Base-by-base conservation (phyloP, 75 land plant species). In the Larix kaempferi region DNA sequence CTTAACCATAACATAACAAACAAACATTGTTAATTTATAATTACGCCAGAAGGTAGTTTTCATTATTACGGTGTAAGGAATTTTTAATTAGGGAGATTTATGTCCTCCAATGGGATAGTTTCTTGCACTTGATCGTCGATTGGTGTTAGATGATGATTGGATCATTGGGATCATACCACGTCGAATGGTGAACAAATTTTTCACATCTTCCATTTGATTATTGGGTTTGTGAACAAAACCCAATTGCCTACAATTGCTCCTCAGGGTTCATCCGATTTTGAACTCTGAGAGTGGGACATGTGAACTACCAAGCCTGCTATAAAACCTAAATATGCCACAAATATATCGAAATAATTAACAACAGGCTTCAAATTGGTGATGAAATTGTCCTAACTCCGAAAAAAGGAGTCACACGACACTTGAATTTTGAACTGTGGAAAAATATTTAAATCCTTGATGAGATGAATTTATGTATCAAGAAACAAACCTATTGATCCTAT, bases 171-270 rank as follows among this genome's bases (percentile, higher is more conserved):
- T n/a, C n/a, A n/a, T n/a, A n/a, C n/a, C n/a, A n/a, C n/a, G n/a
- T n/a, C n/a, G n/a, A n/a, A n/a, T n/a, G n/a, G n/a, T n/a, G n/a
- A n/a, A n/a, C n/a, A n/a, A n/a, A n/a, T n/a, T n/a, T n/a, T n/a
- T n/a, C n/a, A n/a, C n/a, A n/a, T n/a, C n/a, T n/a, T n/a, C n/a
- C n/a, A n/a, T n/a, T n/a, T n/a, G n/a, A n/a, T n/a, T n/a, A n/a
- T n/a, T n/a, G 99, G 96, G 65, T 76, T 89, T 69, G 88, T 78
- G 78, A 93, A 87, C 77, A 95, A 71, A 4, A 88, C 35, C 95
- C 92, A 94, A 5, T 90, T 79, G 12, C 86, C 0, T 44, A 10
- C 0, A 44, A 6, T 6, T 44, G 6, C 49, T 44, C 49, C 49
- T 44, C 8, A 0, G 0, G 8, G 49, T 44, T 44, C 0, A 10